Evolutionary conservation across 768 basidiomycete genomes (phyloP), one percentile per base, ranked within the genome.

Genomic region (Russula emetica): DNA sequence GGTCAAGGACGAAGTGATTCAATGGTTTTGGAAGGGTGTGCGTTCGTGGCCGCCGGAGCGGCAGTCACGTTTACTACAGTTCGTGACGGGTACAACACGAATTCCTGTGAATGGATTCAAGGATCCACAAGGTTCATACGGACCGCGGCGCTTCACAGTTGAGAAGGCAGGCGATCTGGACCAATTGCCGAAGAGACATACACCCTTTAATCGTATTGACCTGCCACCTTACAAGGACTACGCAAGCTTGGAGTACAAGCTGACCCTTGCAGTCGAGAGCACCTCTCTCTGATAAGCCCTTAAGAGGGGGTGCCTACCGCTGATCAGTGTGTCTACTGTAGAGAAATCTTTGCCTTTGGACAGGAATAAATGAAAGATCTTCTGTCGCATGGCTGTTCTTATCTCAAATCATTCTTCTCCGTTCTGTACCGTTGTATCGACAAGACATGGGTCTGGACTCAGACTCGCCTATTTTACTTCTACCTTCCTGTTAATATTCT

Each of bases 11-110:
- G 93, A 96, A 72, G 92, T 95, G 54, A 94, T 99, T 60, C 93
- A 98, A 72, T 99, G 97, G 97, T 99, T 99, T 88, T 99, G 97
- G 97, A 94, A 98, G 78, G 94, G 93, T 71, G 92, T 99, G 50
- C 89, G 92, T 69, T 86, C 88, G 70, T 99, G 97, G 97, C 95
- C 97, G 13, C 88, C 96, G 0, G 97, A 99, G 79, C 88, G 94
- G 76, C 98, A 98, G 79, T 94, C 92, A 18, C 91, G 96, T 40
- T 76, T 98, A 57, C 78, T 98, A 58, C 96, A 98, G 75, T 99
- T 99, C 73, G 94, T 94, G 7, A 98, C 95, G 24, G 95, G 95
- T 24, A 98, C 96, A 13, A 95, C 93, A 13, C 89, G 96, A 67
- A 95, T 97, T 67, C 96, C 96, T 16, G 95, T 97, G 76, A 97